These are phyloP conservation scores for Parmelia sp. DNA, from an alignment of 495 filamentous ascomycete species.

Conservation along the genomic window DNA sequence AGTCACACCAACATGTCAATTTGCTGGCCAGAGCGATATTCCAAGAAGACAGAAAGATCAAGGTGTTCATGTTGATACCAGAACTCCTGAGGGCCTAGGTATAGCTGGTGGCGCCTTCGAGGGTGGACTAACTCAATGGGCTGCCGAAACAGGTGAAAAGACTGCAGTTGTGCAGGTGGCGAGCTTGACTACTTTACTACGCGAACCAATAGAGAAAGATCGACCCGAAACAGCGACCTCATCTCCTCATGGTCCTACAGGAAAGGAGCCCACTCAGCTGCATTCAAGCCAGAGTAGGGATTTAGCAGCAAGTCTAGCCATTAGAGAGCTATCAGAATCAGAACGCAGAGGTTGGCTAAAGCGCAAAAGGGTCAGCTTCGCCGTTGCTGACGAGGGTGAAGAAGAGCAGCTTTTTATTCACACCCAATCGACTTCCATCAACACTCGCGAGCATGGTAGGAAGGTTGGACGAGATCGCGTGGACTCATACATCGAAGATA, in stretches of 20 bases:
- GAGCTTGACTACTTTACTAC: background rate
- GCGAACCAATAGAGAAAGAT: background rate
- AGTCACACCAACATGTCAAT: background rate
- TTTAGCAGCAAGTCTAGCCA: background rate
- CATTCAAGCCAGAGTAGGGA: background rate
- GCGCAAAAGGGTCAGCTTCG: slow-evolving; percentile 1
- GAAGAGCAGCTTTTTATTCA: slow-evolving; percentile 1
- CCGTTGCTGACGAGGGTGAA: background rate
- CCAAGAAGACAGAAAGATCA: background rate
- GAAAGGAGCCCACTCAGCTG: background rate
- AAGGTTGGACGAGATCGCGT: background rate
- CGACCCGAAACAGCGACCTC: background rate
- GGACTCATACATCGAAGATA: background rate
- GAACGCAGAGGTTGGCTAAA: slow-evolving; percentile 14
- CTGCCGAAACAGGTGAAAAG: background rate
- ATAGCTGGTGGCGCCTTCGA: background rate
- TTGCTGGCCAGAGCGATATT: background rate
- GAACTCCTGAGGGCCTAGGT: background rate
- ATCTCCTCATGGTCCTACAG: background rate
- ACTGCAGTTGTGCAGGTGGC: background rate
- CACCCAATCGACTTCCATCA: background rate
- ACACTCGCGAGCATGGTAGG: background rate
- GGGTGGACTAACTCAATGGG: background rate
- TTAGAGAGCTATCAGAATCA: slow-evolving; percentile 6
- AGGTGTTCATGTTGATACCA: background rate